Base-by-base conservation (phyloP, 75 land plant genomes). In the Selaginella tamariscina region DNA sequence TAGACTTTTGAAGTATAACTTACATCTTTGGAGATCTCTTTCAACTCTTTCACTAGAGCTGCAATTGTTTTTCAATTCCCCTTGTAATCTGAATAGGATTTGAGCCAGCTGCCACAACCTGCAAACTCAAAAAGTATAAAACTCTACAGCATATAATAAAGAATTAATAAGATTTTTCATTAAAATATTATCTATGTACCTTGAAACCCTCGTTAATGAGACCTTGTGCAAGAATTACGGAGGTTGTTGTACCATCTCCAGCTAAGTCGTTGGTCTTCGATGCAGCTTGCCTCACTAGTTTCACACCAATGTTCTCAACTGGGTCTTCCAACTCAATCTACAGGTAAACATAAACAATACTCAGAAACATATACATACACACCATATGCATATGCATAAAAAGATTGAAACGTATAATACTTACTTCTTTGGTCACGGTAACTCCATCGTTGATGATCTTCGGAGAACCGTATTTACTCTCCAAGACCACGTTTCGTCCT, bases 361-460 rank as follows among this genome's bases (percentile, higher is more conserved):
- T n/a, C n/a, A 39, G 15, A 39, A 5, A 39, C 49, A 39, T 39
- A 5, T 39, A 5, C 49, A 39, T 39, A n/a, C n/a, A n/a, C n/a
- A n/a, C n/a, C n/a, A n/a, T n/a, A n/a, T n/a, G n/a, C n/a, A n/a
- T n/a, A n/a, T n/a, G 49, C 49, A 59, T 22, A 2, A 59, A 59
- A 5, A 59, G 21, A 20, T 13, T 49, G 63, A 21, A 69, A 54
- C 29, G 24, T 13, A 56, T 1, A 21, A 31, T 21, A 71, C 29
- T 28, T 62, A 91, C 89, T 84, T 87, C 96, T 56, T 72, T 87
- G 1, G 91, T 90, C 2, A 91, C 88, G 22, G 88, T 87, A 0
- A 91, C 91, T 56, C 96, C 96, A 77, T 87, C 96, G 66, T 90
- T 90, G 1, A 90, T 87, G 71, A 90, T 87, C 32, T 85, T 90